phyloP scores from a whole-genome alignment of 495 filamentous ascomycete species.

The Cudoniella acicularis region DNA sequence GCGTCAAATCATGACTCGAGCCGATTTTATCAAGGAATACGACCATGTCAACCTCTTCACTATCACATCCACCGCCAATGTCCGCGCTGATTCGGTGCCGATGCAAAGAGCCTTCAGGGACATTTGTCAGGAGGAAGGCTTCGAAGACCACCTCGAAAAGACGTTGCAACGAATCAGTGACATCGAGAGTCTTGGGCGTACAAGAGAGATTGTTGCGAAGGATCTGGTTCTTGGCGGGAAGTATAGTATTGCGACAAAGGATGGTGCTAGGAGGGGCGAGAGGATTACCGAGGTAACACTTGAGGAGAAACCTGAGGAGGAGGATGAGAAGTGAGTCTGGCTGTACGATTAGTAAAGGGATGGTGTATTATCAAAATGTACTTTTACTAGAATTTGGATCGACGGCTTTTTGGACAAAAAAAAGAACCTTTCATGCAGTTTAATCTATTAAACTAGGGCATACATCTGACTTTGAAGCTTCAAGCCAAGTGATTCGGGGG shows the following conservation, averaged over 20 bases:
- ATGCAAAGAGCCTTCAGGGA: constrained; percentile 91
- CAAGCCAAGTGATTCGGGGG: too few relatives aligned
- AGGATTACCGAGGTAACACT: constrained; percentile 15
- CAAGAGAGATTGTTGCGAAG: constrained; percentile 88
- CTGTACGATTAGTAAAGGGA: neutral
- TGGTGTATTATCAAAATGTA: neutral
- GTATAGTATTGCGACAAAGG: constrained; percentile 56
- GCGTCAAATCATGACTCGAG: constrained; percentile 88
- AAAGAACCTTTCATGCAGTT: too few relatives aligned
- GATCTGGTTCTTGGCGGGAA: constrained; percentile 67
- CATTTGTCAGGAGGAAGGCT: constrained; percentile 68
- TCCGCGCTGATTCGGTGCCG: constrained; percentile 89
- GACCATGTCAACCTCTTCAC: constrained; percentile 95
- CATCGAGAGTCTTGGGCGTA: constrained; percentile 91
- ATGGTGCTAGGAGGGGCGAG: constrained; percentile 13
- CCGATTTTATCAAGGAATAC: constrained; percentile 89
- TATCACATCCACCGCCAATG: constrained; percentile 82
- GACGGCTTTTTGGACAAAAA: too few relatives aligned
- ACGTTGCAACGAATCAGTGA: constrained; percentile 80
- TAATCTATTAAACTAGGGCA: too few relatives aligned
- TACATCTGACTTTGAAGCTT: too few relatives aligned
- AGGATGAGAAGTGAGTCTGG: neutral
- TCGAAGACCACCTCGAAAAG: constrained; percentile 74
- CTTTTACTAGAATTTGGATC: too few relatives aligned
- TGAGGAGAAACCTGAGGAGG: constrained; percentile 9